Evolutionary conservation across 495 filamentous ascomycete genomes (phyloP).

Genomic region (Bacidia rubella): DNA sequence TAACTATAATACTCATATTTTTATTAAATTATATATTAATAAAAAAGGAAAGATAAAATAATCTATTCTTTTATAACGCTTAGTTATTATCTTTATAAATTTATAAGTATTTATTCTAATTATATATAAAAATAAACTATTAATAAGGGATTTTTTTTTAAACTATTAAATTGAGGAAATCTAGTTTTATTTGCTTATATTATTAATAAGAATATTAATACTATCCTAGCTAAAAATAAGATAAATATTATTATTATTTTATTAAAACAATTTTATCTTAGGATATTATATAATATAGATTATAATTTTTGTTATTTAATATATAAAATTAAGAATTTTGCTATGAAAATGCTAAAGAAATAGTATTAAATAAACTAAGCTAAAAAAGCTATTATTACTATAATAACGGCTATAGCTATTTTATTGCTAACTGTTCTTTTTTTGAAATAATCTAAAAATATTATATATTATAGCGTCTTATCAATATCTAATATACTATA

Average conservation of each 20-base stretch:
- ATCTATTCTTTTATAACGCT: background rate
- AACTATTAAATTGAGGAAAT: background rate
- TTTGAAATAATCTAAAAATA: background rate
- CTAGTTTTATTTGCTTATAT: slow-evolving; percentile 1
- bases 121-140: slow-evolving; percentile 1
- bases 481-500: background rate
- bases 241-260: slow-evolving; percentile 2
- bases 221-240: background rate
- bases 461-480: too few relatives aligned
- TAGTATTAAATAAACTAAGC: background rate
- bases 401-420: background rate
- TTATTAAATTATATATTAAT: background rate
- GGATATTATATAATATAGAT: background rate
- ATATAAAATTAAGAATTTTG: background rate
- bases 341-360: background rate
- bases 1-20: background rate
- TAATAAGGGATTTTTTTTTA: background rate
- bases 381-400: background rate
- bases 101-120: too few relatives aligned
- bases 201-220: background rate
- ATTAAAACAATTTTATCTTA: background rate
- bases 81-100: background rate
- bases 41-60: background rate
- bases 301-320: background rate
- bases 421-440: background rate